Percentiles rank a stretch among this genome's conserved stretches.
phyloP scores from a whole-genome alignment of 352 stramenopile genomes.

The Phytopythium litorale region DNA sequence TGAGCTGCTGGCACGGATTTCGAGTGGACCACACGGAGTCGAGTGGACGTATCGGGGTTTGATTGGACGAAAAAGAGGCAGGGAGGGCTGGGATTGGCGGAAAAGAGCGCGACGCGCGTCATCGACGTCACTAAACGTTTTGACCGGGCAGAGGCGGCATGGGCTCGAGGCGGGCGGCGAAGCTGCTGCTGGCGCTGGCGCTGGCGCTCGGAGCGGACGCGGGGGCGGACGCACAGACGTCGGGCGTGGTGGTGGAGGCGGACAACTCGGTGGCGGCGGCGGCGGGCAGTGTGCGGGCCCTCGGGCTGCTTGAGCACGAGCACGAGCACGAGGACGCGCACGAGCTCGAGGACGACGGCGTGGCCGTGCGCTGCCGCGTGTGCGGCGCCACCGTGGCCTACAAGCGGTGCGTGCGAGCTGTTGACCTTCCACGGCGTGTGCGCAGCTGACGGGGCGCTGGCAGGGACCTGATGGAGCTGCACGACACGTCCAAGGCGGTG shows the following conservation, averaged over 20 bases:
- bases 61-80: constrained; percentile 9
- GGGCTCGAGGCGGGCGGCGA: constrained; percentile 6
- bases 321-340: constrained; percentile 10
- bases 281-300: neutral
- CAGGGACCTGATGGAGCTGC: constrained; percentile 70
- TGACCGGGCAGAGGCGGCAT: no score
- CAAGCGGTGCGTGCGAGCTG: constrained; percentile 39
- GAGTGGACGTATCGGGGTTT: constrained; percentile 1
- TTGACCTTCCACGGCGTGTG: no score
- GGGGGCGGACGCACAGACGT: constrained; percentile 8
- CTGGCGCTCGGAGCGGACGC: neutral
- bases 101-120: neutral
- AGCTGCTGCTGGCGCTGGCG: constrained; percentile 15
- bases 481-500: constrained; percentile 75
- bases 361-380: constrained; percentile 67
- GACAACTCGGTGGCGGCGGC: constrained; percentile 3
- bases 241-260: neutral
- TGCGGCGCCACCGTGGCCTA: constrained; percentile 65
- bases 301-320: constrained; percentile 20
- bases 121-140: no score
- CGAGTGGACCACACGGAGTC: no score
- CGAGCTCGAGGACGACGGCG: constrained; percentile 21
- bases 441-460: neutral
- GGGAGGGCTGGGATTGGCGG: neutral
- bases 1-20: no score